A percentile compares a stretch with the other conserved stretches of the same genome.
Evolutionary conservation across 805 yeast species (phyloP).

Genomic region (Wickerhamiella hasegawae): DNA sequence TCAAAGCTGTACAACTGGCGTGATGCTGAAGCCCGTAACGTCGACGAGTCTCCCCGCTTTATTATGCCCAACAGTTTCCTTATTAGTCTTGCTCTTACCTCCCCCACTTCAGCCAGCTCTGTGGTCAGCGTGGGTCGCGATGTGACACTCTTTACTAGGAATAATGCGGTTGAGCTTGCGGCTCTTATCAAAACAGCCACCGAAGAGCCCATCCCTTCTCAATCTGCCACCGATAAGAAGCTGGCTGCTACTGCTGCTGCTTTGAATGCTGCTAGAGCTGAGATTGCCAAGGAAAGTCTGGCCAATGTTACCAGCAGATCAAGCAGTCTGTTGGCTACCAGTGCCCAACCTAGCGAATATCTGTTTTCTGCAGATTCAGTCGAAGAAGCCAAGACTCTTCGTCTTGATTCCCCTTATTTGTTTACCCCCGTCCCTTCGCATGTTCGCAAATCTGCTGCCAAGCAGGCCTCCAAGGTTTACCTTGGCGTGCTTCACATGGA

Average conservation of each 20-base stretch:
- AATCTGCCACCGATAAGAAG: neutral
- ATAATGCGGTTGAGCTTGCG: constrained; percentile 41
- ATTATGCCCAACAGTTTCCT: constrained; percentile 72
- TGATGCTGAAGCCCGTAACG: constrained; percentile 52
- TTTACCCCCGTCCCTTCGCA: too few relatives aligned
- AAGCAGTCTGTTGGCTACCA: neutral
- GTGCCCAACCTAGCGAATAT: too few relatives aligned
- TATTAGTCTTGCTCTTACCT: constrained; percentile 38
- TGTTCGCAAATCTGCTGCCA: neutral
- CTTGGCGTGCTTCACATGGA: constrained; percentile 1
- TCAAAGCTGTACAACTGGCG: constrained; percentile 66
- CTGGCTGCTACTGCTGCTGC: neutral
- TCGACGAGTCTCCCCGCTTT: constrained; percentile 74
- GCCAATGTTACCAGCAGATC: too few relatives aligned
- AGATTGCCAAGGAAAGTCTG: too few relatives aligned
- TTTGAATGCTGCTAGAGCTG: too few relatives aligned
- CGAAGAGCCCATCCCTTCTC: neutral
- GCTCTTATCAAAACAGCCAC: constrained; percentile 29
- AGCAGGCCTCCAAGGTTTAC: neutral
- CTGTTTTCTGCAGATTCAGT: neutral
- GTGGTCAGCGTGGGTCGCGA: constrained; percentile 22
- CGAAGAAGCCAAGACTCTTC: neutral
- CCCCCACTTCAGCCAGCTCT: constrained; percentile 44
- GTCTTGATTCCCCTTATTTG: neutral
- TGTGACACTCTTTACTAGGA: constrained; percentile 40